Evolutionary conservation across 352 stramenopile species (phyloP).

Genomic region (Phytopythium helicoides): DNA sequence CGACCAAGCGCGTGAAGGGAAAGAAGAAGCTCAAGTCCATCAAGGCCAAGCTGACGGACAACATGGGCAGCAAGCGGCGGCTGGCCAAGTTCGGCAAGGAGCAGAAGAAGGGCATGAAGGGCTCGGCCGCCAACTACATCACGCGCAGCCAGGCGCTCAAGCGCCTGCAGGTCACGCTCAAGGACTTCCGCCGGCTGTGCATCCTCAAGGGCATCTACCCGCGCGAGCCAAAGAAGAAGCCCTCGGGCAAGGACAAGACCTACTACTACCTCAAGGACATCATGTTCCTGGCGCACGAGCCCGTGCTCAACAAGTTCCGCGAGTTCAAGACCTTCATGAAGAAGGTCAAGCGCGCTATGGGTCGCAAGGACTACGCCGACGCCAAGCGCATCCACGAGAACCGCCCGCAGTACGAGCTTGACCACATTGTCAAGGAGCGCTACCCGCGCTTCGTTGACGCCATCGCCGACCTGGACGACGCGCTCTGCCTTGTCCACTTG

Average conservation of each 20-base stretch:
- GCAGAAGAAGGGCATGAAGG: slow-evolving; percentile 79
- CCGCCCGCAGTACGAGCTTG: slow-evolving; percentile 93
- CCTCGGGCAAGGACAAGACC: slow-evolving; percentile 94
- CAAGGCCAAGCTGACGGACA: slow-evolving; percentile 86
- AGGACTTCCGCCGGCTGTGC: slow-evolving; percentile 98
- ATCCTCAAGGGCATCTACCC: slow-evolving; percentile 99
- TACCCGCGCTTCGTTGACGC: slow-evolving; percentile 98
- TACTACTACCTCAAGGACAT: slow-evolving; percentile 99
- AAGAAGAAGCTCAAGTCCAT: slow-evolving; percentile 92
- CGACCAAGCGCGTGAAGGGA: slow-evolving; percentile 85
- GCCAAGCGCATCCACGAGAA: slow-evolving; percentile 83
- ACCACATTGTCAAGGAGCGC: slow-evolving; percentile 98
- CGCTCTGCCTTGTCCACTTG: slow-evolving; percentile 95
- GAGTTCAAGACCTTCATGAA: slow-evolving; percentile 99
- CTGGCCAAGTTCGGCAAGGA: slow-evolving; percentile 85
- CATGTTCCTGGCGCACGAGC: slow-evolving; percentile 96
- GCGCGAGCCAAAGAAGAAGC: slow-evolving; percentile 94
- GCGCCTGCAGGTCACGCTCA: slow-evolving; percentile 95
- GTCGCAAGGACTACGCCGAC: slow-evolving; percentile 81
- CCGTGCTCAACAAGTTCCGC: slow-evolving; percentile 98
- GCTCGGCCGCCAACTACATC: slow-evolving; percentile 94
- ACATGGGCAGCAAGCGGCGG: slow-evolving; percentile 79
- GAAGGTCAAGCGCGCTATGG: slow-evolving; percentile 90
- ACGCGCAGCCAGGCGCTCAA: slow-evolving; percentile 94
- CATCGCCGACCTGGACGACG: slow-evolving; percentile 98